Percentiles rank a stretch among this genome's conserved stretches.
Conservation (phyloP, 2,329 filamentous ascomycete species). For the Fusarium sp. region DNA sequence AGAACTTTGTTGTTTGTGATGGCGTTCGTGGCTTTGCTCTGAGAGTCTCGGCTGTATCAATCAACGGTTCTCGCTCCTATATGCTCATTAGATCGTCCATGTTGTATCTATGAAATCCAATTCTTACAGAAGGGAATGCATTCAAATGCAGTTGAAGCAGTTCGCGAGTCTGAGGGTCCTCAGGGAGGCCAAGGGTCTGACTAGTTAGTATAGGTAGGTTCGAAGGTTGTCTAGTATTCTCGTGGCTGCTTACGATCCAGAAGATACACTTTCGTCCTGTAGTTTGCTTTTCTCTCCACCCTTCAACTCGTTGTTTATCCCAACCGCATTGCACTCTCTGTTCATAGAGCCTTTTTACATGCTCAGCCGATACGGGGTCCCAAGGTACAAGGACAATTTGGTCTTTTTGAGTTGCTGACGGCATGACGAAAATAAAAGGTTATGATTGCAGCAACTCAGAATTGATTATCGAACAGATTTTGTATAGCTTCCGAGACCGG, state of each 20-base stretch:
- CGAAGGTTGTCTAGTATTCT: no score
- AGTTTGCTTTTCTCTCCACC: slow-evolving; percentile 34
- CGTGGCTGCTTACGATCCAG: slow-evolving; percentile 39
- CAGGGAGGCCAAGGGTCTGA: no score
- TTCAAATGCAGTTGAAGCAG: slow-evolving; percentile 30
- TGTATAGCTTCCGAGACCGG: background rate
- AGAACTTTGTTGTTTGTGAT: slow-evolving; percentile 16
- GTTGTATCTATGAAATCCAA: background rate
- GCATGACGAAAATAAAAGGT: background rate
- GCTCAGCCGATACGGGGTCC: slow-evolving; percentile 37
- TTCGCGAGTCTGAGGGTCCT: background rate
- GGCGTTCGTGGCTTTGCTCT: slow-evolving; percentile 31
- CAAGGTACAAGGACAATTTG: slow-evolving; percentile 40
- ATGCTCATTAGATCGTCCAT: background rate
- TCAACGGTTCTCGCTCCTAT: slow-evolving; percentile 28
- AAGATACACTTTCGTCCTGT: slow-evolving; percentile 40
- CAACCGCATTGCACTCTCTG: slow-evolving; percentile 42
- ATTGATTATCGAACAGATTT: background rate
- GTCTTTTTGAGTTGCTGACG: slow-evolving; percentile 1
- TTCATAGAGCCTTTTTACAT: slow-evolving; percentile 20
- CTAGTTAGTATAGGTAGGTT: no score
- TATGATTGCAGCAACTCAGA: rapidly evolving
- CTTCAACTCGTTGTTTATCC: slow-evolving; percentile 31
- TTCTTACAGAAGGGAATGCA: slow-evolving; percentile 23
- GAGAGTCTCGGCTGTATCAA: slow-evolving; percentile 34